Conservation (phyloP, 2,329 filamentous ascomycete genomes). For the Aureobasidium melanogenum region DNA sequence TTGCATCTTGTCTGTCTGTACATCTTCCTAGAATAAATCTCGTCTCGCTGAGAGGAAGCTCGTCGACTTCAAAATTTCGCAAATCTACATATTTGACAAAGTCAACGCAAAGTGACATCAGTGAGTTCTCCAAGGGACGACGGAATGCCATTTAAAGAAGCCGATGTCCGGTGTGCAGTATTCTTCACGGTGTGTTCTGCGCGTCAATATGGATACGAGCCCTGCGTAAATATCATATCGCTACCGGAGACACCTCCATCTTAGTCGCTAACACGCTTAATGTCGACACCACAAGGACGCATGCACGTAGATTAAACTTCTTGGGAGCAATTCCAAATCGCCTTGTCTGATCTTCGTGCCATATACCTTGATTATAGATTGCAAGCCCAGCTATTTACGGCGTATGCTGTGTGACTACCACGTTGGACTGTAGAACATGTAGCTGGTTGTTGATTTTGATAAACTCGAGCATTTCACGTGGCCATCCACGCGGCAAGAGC, state of each 20-base stretch:
- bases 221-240: not conserved
- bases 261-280: not conserved
- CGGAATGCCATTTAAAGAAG: too few species aligned
- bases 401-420: not conserved
- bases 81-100: too few species aligned
- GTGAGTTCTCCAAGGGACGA: too few species aligned
- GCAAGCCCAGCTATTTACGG: not conserved
- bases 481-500: not conserved
- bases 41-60: too few species aligned
- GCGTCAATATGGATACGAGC: too few species aligned
- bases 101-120: too few species aligned
- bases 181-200: too few species aligned
- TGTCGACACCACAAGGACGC: not conserved
- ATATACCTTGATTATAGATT: not conserved
- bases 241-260: not conserved
- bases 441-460: not conserved
- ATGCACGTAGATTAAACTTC: too few species aligned
- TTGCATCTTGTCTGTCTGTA: too few species aligned
- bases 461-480: conserved; percentile 4
- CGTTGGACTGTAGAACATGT: not conserved
- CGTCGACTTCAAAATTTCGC: too few species aligned
- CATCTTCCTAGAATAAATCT: too few species aligned
- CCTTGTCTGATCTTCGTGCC: not conserved
- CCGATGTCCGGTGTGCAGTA: too few species aligned
- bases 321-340: not conserved